Base-by-base conservation (phyloP, 2,329 filamentous ascomycete species). In the Diaporthe sp. region DNA sequence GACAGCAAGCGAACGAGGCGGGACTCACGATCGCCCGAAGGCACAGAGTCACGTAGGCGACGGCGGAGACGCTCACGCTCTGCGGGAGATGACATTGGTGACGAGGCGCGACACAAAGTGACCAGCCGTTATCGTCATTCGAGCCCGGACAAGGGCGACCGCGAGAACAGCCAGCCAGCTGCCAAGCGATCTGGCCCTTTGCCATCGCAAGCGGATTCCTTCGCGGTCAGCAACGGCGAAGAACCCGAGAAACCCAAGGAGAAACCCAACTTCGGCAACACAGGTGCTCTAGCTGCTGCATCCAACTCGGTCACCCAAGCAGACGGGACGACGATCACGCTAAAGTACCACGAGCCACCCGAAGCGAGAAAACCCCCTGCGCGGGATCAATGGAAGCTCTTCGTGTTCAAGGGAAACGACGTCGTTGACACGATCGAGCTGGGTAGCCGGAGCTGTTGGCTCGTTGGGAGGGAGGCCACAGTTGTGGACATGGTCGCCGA, bases 271-370 rank as follows among this genome's bases (percentile, higher is more conserved):
- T 98, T 94, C 84, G 91, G 90, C 28, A 91, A 89, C 47, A 95
- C 95, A 0, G 97, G 97, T 39, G 88, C 94, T 10, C 88, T 99
- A 25, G 97, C 97, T 3, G 95, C 95, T 60, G 95, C 95, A 78
- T 95, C 95, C 71, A 98, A 99, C 83, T 87, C 91, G 2, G 84
- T 92, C 25, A 92, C 92, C 10, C 92, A 97, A 77, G 91, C 91
- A 37, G 92, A 92, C 80, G 95, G 94, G 75, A 93, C 92, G 4
- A 90, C 90, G 31, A 92, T 98, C 73, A 92, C 95, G 4, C 90
- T 99, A 63, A 98, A 98, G 87, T 99, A 99, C 84, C 94, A 98
- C 85, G 97, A 99, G 85, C 97, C 97, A 1, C 87, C 95, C 15
- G 97, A 99, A 86, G 95, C 96, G 68, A 94, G 97, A 76, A 98